phyloP scores from a whole-genome alignment of 306 rosid genomes.

The Canavalia ensiformis region DNA sequence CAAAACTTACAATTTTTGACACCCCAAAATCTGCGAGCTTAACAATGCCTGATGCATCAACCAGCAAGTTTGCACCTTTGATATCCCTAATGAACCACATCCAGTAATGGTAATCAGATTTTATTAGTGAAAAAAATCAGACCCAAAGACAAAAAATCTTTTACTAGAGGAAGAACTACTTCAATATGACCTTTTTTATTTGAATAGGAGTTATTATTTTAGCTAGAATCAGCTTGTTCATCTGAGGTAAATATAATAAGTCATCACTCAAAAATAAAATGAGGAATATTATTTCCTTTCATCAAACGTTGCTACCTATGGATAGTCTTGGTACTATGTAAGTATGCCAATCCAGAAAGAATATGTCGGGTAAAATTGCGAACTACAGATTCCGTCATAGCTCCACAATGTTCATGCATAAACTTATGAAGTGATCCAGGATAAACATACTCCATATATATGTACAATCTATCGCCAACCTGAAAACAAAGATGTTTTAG shows the following conservation, averaged over 20 bases:
- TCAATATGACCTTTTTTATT: slow-evolving; percentile 1
- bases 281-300: slow-evolving; percentile 13
- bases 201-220: background rate
- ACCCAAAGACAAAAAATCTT: background rate
- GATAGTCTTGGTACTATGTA: slow-evolving; percentile 79
- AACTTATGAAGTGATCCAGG: slow-evolving; percentile 89
- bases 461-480: slow-evolving; percentile 80
- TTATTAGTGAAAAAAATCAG: slow-evolving; percentile 21
- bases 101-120: slow-evolving; percentile 38
- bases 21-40: slow-evolving; percentile 99
- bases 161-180: slow-evolving; percentile 35
- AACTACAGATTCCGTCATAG: slow-evolving; percentile 83
- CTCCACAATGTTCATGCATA: slow-evolving; percentile 75
- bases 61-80: slow-evolving; percentile 97
- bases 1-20: slow-evolving; percentile 86
- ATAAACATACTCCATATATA: slow-evolving; percentile 88
- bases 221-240: slow-evolving; percentile 34
- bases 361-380: slow-evolving; percentile 89
- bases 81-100: slow-evolving; percentile 75
- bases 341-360: slow-evolving; percentile 82
- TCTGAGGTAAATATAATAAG: slow-evolving; percentile 8
- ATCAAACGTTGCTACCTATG: slow-evolving; percentile 73
- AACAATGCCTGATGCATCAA: slow-evolving; percentile 80
- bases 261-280: slow-evolving; percentile 27
- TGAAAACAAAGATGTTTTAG: slow-evolving; percentile 49